Conservation (phyloP, 164 flowering plant genomes). For the Tinospora cordifolia region DNA sequence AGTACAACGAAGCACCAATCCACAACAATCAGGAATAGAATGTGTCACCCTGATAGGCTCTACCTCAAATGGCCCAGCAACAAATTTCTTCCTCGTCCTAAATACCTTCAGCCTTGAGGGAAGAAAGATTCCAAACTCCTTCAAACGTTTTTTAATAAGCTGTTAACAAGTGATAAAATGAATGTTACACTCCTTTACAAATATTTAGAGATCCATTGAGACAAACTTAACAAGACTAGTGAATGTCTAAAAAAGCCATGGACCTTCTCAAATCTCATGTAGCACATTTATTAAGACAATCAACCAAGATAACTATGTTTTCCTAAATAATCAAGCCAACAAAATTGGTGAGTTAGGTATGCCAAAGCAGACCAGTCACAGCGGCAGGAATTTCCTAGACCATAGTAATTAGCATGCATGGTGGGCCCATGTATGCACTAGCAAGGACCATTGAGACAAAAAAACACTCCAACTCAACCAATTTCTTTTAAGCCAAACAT, state of each 20-base stretch:
- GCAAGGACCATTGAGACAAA: background rate
- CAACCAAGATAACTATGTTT: background rate
- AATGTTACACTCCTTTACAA: slow-evolving; percentile 7
- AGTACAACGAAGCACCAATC: slow-evolving; percentile 86
- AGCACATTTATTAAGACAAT: background rate
- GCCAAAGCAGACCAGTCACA: background rate
- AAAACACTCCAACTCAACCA: background rate
- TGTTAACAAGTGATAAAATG: slow-evolving; percentile 26
- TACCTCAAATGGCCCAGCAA: slow-evolving; percentile 92
- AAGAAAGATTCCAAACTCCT: slow-evolving; percentile 86
- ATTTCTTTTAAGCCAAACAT: background rate
- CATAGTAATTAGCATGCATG: background rate
- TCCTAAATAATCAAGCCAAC: background rate
- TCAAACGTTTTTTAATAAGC: slow-evolving; percentile 88
- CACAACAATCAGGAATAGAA: slow-evolving; percentile 98
- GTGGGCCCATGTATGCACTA: background rate
- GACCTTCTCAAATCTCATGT: background rate
- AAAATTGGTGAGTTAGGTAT: background rate
- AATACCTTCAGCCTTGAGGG: slow-evolving; percentile 85
- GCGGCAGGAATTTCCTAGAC: background rate
- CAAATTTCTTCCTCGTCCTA: slow-evolving; percentile 57
- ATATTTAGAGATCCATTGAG: background rate
- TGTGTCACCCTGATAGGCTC: slow-evolving; percentile 95
- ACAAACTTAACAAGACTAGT: background rate
- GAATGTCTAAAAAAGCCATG: background rate